Base-by-base conservation (phyloP, 495 filamentous ascomycete species). In the Xylaria flabelliformis region DNA sequence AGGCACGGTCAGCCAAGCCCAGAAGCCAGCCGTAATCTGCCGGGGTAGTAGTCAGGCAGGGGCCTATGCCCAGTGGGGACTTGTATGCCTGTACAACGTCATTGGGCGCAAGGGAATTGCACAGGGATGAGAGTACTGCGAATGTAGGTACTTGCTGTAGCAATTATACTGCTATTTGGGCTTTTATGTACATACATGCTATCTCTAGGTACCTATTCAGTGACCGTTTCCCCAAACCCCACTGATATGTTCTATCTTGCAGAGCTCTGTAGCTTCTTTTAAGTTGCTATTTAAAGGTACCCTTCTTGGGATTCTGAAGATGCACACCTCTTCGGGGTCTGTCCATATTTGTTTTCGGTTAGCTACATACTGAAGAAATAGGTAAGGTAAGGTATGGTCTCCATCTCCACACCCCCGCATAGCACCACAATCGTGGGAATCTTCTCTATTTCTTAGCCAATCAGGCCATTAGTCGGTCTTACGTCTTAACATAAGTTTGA, bases 391-490 rank as follows among this genome's bases (percentile, higher is more conserved):
- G 12, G 44, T 3, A 53, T 10, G 56, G 56, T n/a, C n/a, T 24
- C 24, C 24, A 5, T 56, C 50, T 56, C 65, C 50, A 67, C 64
- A 24, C 46, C 65, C 65, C 50, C 50, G 26, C 46, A 36, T n/a
- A 53, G 64, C 64, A 53, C 64, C 65, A 50, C 36, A 29, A 50
- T 34, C n/a, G 17, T 21, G 65, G 50, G n/a, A 67, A 50, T 48
- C 42, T 65, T 64, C 44, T 41, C 46, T 46, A 67, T 26, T 53
- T 67, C 44, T 53, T 36, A 44, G 50, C 65, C 65, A 67, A 67
- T 67, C 65, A 67, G 1, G n/a, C 39, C 7, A 13, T 8, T 24
- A 10, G 32, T 12, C 32, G 4, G 39, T 41, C 34, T 39, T 41
- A n/a, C 5, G 39, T n/a, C 39, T 17, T 34, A 15, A 64, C 61